Evolutionary conservation across 331 rosid species (phyloP).

Genomic region (Quercus phellos): DNA sequence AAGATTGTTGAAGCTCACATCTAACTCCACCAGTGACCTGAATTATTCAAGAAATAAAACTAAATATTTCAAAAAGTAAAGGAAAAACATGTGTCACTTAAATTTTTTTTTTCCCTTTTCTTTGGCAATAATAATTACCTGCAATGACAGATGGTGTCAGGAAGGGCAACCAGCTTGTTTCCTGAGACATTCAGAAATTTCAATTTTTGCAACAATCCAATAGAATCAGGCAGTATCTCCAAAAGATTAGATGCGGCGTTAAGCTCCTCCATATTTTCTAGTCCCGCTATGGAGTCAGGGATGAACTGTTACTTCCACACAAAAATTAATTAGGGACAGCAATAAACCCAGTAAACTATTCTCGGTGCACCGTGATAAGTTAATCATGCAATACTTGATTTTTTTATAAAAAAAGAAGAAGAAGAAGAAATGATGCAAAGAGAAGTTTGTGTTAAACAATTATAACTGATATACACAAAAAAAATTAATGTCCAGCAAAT

Average conservation of each 20-base stretch:
- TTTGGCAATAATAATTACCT: conserved; percentile 30
- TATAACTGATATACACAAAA: not conserved
- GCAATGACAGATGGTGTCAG: conserved; percentile 79
- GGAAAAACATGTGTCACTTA: not conserved
- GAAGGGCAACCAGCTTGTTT: conserved; percentile 71
- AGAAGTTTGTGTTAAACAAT: not conserved
- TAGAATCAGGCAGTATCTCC: conserved; percentile 68
- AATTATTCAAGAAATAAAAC: conserved; percentile 15
- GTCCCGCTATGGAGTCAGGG: conserved; percentile 69
- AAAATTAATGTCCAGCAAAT: not conserved
- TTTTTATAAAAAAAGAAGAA: not conserved
- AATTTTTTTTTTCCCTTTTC: not conserved
- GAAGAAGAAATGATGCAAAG: not conserved
- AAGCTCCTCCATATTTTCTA: conserved; percentile 80
- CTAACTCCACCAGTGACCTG: conserved; percentile 92
- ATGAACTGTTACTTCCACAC: conserved; percentile 46
- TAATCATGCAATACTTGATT: no score
- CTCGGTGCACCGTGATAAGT: not conserved
- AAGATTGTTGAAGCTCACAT: conserved; percentile 74
- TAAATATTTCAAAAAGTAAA: not conserved
- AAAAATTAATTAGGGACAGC: conserved; percentile 12
- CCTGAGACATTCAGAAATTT: conserved; percentile 63
- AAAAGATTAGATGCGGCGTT: conserved; percentile 61
- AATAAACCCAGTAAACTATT: not conserved
- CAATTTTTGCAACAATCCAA: conserved; percentile 73